Evolutionary conservation across 2,329 filamentous ascomycete species (phyloP).

Genomic region (Pseudocercospora cruenta): DNA sequence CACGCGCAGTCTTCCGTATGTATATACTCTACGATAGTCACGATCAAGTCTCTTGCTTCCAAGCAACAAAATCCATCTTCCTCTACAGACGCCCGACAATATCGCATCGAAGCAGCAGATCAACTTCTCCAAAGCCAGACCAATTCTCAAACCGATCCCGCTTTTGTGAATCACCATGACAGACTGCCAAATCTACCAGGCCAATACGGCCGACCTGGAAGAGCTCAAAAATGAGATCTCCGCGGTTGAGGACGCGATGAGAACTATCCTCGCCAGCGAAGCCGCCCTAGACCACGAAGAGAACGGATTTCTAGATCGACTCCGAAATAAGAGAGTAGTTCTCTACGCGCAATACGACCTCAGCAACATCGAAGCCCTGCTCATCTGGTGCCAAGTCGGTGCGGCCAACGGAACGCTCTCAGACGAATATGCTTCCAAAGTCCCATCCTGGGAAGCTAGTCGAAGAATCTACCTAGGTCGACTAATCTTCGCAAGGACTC

Average conservation of each 20-base stretch:
- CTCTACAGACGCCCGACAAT: neutral
- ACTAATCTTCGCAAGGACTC: neutral
- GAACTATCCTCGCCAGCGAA: neutral
- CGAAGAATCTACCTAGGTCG: neutral
- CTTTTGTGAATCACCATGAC: neutral
- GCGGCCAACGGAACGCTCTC: neutral
- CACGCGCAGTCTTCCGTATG: neutral
- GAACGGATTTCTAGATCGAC: neutral
- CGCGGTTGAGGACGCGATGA: neutral
- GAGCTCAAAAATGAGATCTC: neutral
- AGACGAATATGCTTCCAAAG: neutral
- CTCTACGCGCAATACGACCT: neutral
- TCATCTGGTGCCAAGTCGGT: neutral
- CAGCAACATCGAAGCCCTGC: neutral
- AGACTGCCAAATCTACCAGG: neutral
- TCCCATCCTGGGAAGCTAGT: neutral
- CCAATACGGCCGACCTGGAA: neutral
- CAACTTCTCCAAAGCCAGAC: neutral
- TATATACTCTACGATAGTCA: neutral
- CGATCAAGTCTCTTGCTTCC: neutral
- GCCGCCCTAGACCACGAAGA: neutral
- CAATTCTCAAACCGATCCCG: neutral
- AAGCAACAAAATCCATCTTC: neutral
- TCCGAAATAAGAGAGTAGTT: neutral
- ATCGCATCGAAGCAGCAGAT: neutral